These are phyloP conservation scores for Polyporus tsugae DNA, from an alignment of 1,284 basidiomycete species.

Conservation along the genomic window DNA sequence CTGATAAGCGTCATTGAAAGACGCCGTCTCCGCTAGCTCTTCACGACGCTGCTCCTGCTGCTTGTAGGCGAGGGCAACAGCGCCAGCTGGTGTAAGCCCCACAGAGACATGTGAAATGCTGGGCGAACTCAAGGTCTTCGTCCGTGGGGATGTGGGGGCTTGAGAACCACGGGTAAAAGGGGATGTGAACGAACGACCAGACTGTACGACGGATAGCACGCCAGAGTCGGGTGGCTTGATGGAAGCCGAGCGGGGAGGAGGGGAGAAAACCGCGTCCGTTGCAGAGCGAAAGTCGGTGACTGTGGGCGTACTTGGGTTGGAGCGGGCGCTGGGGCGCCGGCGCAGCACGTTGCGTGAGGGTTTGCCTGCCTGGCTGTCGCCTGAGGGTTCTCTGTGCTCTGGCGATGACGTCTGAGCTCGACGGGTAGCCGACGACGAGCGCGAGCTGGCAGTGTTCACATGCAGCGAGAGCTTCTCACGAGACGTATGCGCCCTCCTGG, in stretches of 20 bases:
- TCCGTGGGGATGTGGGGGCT: slow-evolving; percentile 21
- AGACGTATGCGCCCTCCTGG: slow-evolving; percentile 18
- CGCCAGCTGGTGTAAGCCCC: slow-evolving; percentile 63
- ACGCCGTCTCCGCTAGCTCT: slow-evolving; percentile 38
- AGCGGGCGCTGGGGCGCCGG: slow-evolving; percentile 49
- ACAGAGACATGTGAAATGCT: slow-evolving; percentile 23
- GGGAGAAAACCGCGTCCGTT: slow-evolving; percentile 14
- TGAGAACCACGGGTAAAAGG: slow-evolving; percentile 13
- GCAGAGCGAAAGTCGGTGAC: slow-evolving; percentile 26
- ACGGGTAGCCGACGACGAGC: slow-evolving; percentile 16
- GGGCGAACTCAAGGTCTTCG: slow-evolving; percentile 15
- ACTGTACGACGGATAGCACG: not conserved
- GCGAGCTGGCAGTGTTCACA: slow-evolving; percentile 22
- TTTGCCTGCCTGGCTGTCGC: slow-evolving; percentile 21
- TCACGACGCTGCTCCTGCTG: slow-evolving; percentile 53
- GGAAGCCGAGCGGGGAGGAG: slow-evolving; percentile 11
- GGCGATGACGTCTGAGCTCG: slow-evolving; percentile 18
- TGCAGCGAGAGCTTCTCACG: slow-evolving; percentile 27
- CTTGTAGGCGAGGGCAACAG: slow-evolving; percentile 66
- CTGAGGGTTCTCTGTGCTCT: slow-evolving; percentile 19
- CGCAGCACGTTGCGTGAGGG: slow-evolving; percentile 53
- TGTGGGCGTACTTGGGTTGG: slow-evolving; percentile 41
- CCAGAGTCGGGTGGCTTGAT: slow-evolving; percentile 17
- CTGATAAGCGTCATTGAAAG: slow-evolving; percentile 34
- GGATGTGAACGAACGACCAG: slow-evolving; percentile 3